A percentile compares a stretch with the other conserved stretches of the same genome.
Evolutionary conservation across 2,329 filamentous ascomycete genomes (phyloP).

Genomic region (Botrytis pseudocinerea): DNA sequence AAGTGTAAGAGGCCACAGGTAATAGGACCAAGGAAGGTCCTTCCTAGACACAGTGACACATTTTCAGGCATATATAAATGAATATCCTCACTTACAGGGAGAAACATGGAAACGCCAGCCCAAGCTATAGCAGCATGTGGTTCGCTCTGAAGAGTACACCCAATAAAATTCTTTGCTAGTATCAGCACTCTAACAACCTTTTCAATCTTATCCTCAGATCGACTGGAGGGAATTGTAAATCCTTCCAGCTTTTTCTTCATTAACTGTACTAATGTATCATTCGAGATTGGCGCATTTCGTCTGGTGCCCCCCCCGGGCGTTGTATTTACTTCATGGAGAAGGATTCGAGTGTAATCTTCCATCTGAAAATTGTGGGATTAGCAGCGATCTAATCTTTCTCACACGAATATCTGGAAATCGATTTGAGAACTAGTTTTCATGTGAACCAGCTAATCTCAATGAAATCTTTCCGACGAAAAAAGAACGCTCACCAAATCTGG

Average conservation of each 20-base stretch:
- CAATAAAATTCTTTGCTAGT: neutral
- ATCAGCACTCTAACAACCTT: neutral
- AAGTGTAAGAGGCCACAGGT: neutral
- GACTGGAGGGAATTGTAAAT: neutral
- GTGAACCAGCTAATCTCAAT: neutral
- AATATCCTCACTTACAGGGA: neutral
- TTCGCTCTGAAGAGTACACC: neutral
- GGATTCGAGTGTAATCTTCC: neutral
- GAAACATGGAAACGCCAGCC: constrained; percentile 1
- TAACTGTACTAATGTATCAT: neutral
- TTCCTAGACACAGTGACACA: neutral
- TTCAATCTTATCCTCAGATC: neutral
- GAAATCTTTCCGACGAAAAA: neutral
- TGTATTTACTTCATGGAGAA: neutral
- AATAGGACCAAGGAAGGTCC: neutral
- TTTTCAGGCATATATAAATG: neutral
- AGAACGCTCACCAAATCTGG: neutral
- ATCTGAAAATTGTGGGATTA: neutral
- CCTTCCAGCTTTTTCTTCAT: neutral
- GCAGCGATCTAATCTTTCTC: neutral
- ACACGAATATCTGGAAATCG: neutral
- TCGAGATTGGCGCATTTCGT: neutral
- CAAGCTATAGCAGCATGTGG: constrained; percentile 1
- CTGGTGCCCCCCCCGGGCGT: fast-evolving
- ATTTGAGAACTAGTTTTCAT: neutral